Evolutionary conservation across 768 basidiomycete genomes (phyloP).

Genomic region (Collybiopsis luxurians): DNA sequence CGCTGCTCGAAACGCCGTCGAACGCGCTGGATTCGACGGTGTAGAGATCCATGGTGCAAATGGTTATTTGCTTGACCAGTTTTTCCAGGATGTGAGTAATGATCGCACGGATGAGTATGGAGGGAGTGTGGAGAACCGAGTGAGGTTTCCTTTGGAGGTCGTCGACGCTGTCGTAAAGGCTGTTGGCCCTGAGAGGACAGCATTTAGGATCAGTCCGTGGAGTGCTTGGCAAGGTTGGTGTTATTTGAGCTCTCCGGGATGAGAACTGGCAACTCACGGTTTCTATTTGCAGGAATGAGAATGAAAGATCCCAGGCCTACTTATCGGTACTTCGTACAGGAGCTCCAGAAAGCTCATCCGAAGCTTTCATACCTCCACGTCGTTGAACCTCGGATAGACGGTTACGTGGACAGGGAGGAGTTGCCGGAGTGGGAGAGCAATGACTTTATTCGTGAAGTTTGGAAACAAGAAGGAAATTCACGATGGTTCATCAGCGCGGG

Average conservation of each 20-base stretch:
- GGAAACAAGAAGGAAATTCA: slow-evolving; percentile 14
- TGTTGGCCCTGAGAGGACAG: slow-evolving; percentile 42
- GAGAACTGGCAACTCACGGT: slow-evolving; percentile 13
- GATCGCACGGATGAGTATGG: slow-evolving; percentile 52
- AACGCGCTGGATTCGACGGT: slow-evolving; percentile 54
- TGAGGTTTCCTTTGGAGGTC: slow-evolving; percentile 45
- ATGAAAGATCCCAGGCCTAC: slow-evolving; percentile 45
- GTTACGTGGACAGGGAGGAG: background rate
- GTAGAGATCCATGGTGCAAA: slow-evolving; percentile 41
- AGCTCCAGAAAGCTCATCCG: slow-evolving; percentile 28
- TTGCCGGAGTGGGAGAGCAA: slow-evolving; percentile 12
- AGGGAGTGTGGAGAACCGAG: slow-evolving; percentile 47
- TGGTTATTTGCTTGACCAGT: slow-evolving; percentile 41
- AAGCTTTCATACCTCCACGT: slow-evolving; percentile 45
- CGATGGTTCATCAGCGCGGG: slow-evolving; percentile 25
- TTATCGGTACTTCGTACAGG: slow-evolving; percentile 40
- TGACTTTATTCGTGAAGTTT: slow-evolving; percentile 20
- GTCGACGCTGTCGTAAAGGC: slow-evolving; percentile 38
- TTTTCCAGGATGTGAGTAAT: slow-evolving; percentile 41
- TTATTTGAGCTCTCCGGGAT: background rate
- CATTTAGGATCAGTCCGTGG: slow-evolving; percentile 49
- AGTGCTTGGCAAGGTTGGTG: slow-evolving; percentile 27
- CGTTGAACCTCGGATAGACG: slow-evolving; percentile 28
- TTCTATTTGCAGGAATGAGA: slow-evolving; percentile 29
- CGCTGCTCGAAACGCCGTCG: slow-evolving; percentile 43